phyloP scores from a whole-genome alignment of 2,329 filamentous ascomycete species.

The Ophiostoma triangulosporum region DNA sequence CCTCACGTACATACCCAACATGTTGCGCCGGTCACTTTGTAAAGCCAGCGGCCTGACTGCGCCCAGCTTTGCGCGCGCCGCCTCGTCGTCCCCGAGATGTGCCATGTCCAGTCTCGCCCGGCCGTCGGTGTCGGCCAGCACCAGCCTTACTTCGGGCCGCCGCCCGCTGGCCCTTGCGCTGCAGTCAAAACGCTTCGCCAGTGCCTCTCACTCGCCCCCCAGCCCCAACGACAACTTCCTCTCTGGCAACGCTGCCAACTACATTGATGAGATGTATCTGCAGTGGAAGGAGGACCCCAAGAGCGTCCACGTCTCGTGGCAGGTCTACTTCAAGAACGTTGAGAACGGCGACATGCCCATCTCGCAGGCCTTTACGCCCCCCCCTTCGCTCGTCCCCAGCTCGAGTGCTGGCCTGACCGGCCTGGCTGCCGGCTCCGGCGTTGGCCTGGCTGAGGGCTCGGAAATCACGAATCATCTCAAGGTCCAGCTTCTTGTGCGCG shows the following conservation, averaged over 20 bases:
- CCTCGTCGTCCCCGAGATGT: conserved; percentile 4
- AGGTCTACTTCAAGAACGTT: conserved; percentile 99
- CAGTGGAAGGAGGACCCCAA: conserved; percentile 89
- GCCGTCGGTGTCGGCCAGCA: not conserved
- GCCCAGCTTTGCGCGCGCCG: conserved; percentile 6
- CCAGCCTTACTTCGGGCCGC: conserved; percentile 28
- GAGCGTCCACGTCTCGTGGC: conserved; percentile 96
- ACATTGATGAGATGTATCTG: conserved; percentile 99
- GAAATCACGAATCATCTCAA: conserved; percentile 95
- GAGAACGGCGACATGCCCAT: conserved; percentile 96
- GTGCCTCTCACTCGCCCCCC: conserved; percentile 40
- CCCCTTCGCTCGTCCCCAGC: conserved; percentile 77
- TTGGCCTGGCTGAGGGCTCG: conserved; percentile 53
- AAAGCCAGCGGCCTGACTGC: conserved; percentile 10
- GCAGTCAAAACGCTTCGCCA: conserved; percentile 36
- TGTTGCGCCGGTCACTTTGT: conserved; percentile 13
- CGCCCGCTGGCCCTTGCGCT: conserved; percentile 35
- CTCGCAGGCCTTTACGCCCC: conserved; percentile 91
- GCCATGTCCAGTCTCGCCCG: conserved; percentile 4
- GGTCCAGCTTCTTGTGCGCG: conserved; percentile 90
- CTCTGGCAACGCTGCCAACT: conserved; percentile 92
- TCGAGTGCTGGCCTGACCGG: conserved; percentile 66
- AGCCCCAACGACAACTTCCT: conserved; percentile 94
- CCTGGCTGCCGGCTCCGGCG: conserved; percentile 48
- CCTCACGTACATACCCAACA: not conserved